Evolutionary conservation across 2,329 filamentous ascomycete species (phyloP), one percentile per base, ranked within the genome.

Genomic region (Lecanicillium sp.): DNA sequence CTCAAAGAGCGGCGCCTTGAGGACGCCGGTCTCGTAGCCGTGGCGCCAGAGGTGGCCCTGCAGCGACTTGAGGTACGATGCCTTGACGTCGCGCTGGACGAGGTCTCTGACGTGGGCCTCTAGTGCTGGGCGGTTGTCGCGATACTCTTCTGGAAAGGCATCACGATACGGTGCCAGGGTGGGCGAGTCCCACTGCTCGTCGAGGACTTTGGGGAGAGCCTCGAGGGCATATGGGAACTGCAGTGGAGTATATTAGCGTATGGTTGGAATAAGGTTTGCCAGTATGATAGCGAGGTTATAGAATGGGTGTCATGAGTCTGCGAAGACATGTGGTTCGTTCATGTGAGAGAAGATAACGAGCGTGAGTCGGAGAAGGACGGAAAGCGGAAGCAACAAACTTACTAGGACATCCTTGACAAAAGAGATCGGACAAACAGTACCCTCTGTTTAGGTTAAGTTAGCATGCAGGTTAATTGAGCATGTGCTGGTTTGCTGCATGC

Each of bases 331-430:
- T n/a, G n/a, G n/a, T n/a, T n/a, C n/a, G n/a, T n/a, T n/a, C n/a
- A n/a, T n/a, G n/a, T n/a, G n/a, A n/a, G n/a, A n/a, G 22, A 11
- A 25, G 22, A 11, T 25, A 11, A 25, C 22, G 7, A 11, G 22
- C 37, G 44, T 36, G 43, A 32, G 45, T 43, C 41, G 34, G 39
- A 44, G 44, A 36, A 33, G 33, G 46, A 38, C 42, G 37, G 46
- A 45, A n/a, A n/a, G n/a, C 37, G 34, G 41, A 47, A 40, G 42
- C 40, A 45, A 43, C 14, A 30, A 47, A 65, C 83, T 75, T 77
- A 89, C 85, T 66, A 89, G 68, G 48, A 85, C 77, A 59, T 88
- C 81, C 65, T 86, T 86, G 62, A 89, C 85, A 62, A 89, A 89
- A 50, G 81, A 86, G 58, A 89, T 87, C 50, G 83, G 82, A 60